phyloP scores from a whole-genome alignment of 2,329 filamentous ascomycete genomes.

The Penicillium thymicola region DNA sequence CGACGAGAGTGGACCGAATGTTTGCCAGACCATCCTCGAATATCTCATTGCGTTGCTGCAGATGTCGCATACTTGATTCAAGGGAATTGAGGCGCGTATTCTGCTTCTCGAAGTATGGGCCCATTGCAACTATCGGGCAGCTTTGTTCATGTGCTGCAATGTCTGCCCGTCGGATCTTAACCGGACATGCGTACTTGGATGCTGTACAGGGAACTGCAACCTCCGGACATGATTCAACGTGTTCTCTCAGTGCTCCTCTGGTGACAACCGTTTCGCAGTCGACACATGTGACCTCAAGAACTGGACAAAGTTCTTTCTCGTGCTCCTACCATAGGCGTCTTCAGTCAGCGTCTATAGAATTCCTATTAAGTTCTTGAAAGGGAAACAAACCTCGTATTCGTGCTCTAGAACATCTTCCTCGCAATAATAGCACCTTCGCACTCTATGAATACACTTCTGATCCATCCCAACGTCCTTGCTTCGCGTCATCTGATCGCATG shows the following conservation, averaged over 20 bases:
- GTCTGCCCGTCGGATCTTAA: slow-evolving; percentile 37
- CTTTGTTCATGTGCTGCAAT: slow-evolving; percentile 44
- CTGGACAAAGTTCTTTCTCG: slow-evolving; percentile 36
- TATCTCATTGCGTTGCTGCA: slow-evolving; percentile 47
- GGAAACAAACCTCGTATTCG: slow-evolving; percentile 48
- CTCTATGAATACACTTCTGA: slow-evolving; percentile 51
- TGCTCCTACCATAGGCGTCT: slow-evolving; percentile 30
- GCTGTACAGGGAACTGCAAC: slow-evolving; percentile 38
- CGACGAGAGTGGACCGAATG: slow-evolving; percentile 38
- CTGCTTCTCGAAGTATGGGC: slow-evolving; percentile 45
- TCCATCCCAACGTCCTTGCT: slow-evolving; percentile 54
- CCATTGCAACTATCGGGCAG: slow-evolving; percentile 51
- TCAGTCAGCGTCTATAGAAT: slow-evolving; percentile 1
- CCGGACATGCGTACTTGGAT: slow-evolving; percentile 44
- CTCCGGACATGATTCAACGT: slow-evolving; percentile 38
- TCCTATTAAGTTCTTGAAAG: background rate
- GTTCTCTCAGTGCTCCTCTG: slow-evolving; percentile 34
- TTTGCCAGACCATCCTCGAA: slow-evolving; percentile 46
- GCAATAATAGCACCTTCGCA: slow-evolving; percentile 53
- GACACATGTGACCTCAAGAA: slow-evolving; percentile 35
- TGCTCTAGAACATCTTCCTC: slow-evolving; percentile 52
- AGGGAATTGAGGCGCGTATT: slow-evolving; percentile 43
- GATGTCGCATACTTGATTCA: slow-evolving; percentile 44
- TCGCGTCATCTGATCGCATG: slow-evolving; percentile 52
- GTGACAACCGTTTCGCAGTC: slow-evolving; percentile 36